Percentiles rank a stretch among this genome's conserved stretches.
Evolutionary conservation across 768 basidiomycete genomes (phyloP).

Genomic region (Amanita exitialis): DNA sequence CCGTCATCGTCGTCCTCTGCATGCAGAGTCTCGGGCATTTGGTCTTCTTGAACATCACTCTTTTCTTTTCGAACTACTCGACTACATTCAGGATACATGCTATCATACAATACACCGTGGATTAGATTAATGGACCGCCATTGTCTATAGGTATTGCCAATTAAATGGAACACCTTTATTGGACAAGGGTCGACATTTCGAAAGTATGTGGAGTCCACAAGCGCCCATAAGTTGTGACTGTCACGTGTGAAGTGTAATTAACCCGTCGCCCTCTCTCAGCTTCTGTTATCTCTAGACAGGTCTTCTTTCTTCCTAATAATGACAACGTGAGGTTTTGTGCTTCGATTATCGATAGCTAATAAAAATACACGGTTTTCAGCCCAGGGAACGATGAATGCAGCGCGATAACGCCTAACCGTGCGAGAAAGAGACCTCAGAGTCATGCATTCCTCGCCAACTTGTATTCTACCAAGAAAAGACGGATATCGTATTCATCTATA

Average conservation of each 20-base stretch:
- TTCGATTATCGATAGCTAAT: background rate
- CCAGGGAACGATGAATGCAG: background rate
- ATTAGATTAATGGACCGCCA: no score
- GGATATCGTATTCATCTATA: slow-evolving; percentile 12
- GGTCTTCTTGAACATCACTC: background rate
- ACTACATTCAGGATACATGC: no score
- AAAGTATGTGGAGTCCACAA: background rate
- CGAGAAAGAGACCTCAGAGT: background rate
- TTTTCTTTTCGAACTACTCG: background rate
- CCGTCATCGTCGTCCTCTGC: background rate
- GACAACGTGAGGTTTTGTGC: background rate
- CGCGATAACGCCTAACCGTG: slow-evolving; percentile 1
- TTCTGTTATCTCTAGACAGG: no score
- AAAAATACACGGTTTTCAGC: background rate
- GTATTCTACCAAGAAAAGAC: slow-evolving; percentile 13
- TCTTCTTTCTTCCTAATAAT: background rate
- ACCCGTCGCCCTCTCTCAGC: background rate
- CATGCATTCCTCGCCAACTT: slow-evolving; percentile 5
- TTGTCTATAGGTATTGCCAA: background rate
- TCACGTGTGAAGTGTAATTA: background rate
- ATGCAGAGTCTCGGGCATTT: background rate
- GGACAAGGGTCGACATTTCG: background rate
- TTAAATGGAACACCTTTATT: background rate
- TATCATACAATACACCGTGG: no score
- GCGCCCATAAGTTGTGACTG: background rate